These are phyloP conservation scores for Primulina huaijiensis DNA, from an alignment of 257 asterid species.

Conservation along the genomic window DNA sequence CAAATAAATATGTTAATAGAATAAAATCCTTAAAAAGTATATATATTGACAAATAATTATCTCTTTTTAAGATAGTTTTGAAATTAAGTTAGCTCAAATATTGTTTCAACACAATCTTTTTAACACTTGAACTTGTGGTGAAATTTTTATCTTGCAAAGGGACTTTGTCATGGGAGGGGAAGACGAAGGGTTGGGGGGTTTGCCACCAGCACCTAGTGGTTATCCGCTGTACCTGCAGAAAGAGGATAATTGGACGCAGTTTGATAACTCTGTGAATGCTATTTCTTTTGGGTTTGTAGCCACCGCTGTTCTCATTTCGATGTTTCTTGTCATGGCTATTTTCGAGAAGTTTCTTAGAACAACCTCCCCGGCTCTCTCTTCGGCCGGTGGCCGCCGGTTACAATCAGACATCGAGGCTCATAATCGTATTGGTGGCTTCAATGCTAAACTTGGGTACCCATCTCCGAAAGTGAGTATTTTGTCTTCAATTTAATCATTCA, in stretches of 20 bases:
- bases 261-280: slow-evolving; percentile 82
- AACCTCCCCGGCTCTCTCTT: slow-evolving; percentile 47
- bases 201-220: slow-evolving; percentile 60
- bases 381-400: slow-evolving; percentile 33
- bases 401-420: slow-evolving; percentile 60
- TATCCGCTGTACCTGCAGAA: slow-evolving; percentile 56
- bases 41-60: no score
- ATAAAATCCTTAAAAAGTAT: no score
- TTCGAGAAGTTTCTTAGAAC: slow-evolving; percentile 75
- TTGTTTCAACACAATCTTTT: no score
- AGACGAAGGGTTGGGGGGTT: slow-evolving; percentile 57
- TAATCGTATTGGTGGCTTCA: slow-evolving; percentile 28
- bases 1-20: no score
- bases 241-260: slow-evolving; percentile 85
- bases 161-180: slow-evolving; percentile 50
- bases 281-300: slow-evolving; percentile 93
- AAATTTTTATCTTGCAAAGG: not conserved
- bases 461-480: slow-evolving; percentile 63
- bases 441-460: slow-evolving; percentile 47
- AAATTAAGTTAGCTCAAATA: no score
- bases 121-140: not conserved
- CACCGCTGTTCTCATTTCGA: slow-evolving; percentile 83
- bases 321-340: slow-evolving; percentile 91
- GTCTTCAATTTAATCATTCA: not conserved
- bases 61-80: no score